Base-by-base conservation (phyloP, 1,284 basidiomycete species). In the Puccinia novopanici region DNA sequence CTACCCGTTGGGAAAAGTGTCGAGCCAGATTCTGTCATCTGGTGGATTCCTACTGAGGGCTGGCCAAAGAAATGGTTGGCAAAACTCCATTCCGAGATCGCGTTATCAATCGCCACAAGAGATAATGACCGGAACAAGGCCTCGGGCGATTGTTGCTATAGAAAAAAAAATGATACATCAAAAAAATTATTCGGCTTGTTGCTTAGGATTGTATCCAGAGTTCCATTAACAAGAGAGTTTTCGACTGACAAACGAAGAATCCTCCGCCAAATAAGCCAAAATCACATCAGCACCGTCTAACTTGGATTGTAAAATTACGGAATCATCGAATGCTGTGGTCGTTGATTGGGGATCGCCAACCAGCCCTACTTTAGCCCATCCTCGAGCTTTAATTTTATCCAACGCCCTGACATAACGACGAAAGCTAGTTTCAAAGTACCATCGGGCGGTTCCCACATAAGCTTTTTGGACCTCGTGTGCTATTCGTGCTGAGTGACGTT, bases 351-450 rank as follows among this genome's bases (percentile, higher is more conserved):
- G 15, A 17, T 83, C 82, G 0, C 84, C 85, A 24, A 87, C 84
- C 24, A 85, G 81, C 10, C 85, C 86, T 5, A 84, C 82, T 6
- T 84, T 81, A 57, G 63, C 48, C 73, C 84, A 83, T 27, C 72
- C 70, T 72, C 87, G 83, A 71, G 92, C 91, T 88, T 92, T 92
- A 67, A 97, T 89, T 86, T 88, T 90, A 34, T 90, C 89, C 65
- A 98, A 87, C 83, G 91, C 92, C 45, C 97, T 88, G 40, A 91
- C 89, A 85, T 99, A 99, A 70, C 97, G 88, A 81, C 97, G 88
- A 85, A 99, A 95, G 0, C 92, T 94, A 22, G 97, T 98, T 86
- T 99, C 97, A 82, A 95, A 98, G 85, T 98, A 99, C 24, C 93
- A 89, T 27, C 95, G 89, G 4, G 93, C 92, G 15, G 92, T 91